phyloP scores from a whole-genome alignment of 371 early-diverging fungal species.

The Coemansia sp. region DNA sequence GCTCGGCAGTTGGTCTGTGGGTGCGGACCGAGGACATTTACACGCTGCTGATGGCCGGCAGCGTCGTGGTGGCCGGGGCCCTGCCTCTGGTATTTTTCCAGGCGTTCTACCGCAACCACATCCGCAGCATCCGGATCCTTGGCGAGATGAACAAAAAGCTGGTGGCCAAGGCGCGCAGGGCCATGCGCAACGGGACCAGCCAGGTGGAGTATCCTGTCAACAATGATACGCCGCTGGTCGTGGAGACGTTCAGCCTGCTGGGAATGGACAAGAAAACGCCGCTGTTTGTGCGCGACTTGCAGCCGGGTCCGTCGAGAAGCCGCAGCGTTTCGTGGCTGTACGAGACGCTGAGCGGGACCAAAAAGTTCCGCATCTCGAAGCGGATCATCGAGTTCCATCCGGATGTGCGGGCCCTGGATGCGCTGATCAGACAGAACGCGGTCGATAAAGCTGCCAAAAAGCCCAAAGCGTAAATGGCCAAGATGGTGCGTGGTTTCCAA shows the following conservation, averaged over 20 bases:
- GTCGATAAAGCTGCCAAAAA: neutral
- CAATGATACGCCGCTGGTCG: constrained; percentile 29
- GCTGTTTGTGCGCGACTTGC: constrained; percentile 30
- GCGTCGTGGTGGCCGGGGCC: constrained; percentile 29
- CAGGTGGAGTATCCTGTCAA: constrained; percentile 42
- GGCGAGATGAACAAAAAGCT: constrained; percentile 22
- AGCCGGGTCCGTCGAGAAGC: constrained; percentile 27
- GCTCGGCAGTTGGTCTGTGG: constrained; percentile 27
- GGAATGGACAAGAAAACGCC: constrained; percentile 24
- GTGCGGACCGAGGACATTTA: constrained; percentile 31
- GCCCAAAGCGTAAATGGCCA: neutral
- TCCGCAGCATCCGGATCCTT: constrained; percentile 36
- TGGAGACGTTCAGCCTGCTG: constrained; percentile 27
- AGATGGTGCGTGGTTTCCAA: no score
- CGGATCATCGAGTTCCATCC: constrained; percentile 41
- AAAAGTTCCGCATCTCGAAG: constrained; percentile 27
- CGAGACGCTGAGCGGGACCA: neutral
- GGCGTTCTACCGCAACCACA: constrained; percentile 31
- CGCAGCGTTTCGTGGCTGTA: constrained; percentile 37
- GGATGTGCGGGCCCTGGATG: constrained; percentile 31
- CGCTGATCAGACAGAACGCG: constrained; percentile 26
- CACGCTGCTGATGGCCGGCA: constrained; percentile 25
- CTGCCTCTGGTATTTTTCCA: constrained; percentile 32
- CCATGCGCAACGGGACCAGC: constrained; percentile 14
- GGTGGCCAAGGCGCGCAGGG: constrained; percentile 6